Percentiles rank a stretch among this genome's conserved stretches.
Conservation (phyloP, 179 eudicot species). For the Beta lomatogona region DNA sequence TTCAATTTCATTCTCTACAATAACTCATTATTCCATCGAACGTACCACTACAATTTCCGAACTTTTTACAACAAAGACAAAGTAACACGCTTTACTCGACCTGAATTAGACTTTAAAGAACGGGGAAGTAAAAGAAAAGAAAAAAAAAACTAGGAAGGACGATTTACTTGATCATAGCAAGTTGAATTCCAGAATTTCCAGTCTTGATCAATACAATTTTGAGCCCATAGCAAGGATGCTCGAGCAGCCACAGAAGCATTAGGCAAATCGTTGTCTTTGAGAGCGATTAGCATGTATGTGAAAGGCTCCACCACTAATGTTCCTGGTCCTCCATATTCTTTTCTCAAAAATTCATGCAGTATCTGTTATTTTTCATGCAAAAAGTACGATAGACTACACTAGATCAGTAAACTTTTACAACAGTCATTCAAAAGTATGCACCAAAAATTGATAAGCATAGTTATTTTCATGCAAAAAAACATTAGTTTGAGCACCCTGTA, state of each 20-base stretch:
- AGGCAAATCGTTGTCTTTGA: slow-evolving; percentile 60
- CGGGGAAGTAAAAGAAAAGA: too few species aligned
- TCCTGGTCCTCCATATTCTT: slow-evolving; percentile 72
- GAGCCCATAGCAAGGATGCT: slow-evolving; percentile 55
- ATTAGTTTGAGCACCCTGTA: not conserved
- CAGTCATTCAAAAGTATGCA: not conserved
- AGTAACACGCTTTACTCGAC: not conserved
- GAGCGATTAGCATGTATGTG: slow-evolving; percentile 56
- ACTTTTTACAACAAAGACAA: not conserved
- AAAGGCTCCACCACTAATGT: slow-evolving; percentile 72
- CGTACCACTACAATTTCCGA: too few species aligned
- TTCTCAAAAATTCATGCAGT: slow-evolving; percentile 53
- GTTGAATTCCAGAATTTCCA: slow-evolving; percentile 52
- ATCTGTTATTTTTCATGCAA: slow-evolving; percentile 40
- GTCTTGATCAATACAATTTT: slow-evolving; percentile 49
- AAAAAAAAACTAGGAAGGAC: slow-evolving; percentile 1
- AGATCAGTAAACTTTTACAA: not conserved
- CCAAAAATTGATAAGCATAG: slow-evolving; percentile 18
- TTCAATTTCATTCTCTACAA: too few species aligned
- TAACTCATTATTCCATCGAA: not conserved
- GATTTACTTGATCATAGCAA: slow-evolving; percentile 32
- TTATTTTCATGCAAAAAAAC: not conserved
- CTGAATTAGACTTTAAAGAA: not conserved
- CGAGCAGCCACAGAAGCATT: slow-evolving; percentile 57
- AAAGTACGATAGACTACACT: not conserved